Base-by-base conservation (phyloP, 2,329 filamentous ascomycete genomes). In the Neurospora crassa region DNA sequence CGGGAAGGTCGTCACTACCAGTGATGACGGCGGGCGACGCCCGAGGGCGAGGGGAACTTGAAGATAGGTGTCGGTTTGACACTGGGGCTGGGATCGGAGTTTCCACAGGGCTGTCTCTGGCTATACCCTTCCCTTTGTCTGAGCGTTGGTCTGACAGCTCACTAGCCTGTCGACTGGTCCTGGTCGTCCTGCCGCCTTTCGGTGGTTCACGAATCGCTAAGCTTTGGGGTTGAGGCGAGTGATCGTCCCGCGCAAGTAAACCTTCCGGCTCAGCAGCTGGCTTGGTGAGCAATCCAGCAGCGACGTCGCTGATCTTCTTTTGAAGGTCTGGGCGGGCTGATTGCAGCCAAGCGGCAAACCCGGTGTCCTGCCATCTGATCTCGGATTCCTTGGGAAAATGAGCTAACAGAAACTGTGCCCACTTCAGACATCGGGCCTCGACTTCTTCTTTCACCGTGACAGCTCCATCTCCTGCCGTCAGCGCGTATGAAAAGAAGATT, bases 381-480 rank as follows among this genome's bases (percentile, higher is more conserved):
- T 77, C 75, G 5, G 74, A 71, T 34, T 83, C 82, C 68, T 83
- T 83, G 1, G 80, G 76, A 67, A 88, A 85, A 71, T 89, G 87
- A 5, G 82, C 81, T 14, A 87, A 80, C 2, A 89, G 78, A 72
- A 88, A 88, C 1, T 81, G 76, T 1, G 84, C 84, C 72, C 88
- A 85, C 20, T 84, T 81, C 43, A 81, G 75, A 70, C 84, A 86
- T 37, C 84, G 81, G 18, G 81, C 77, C 10, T 83, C 77, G 0
- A 85, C 84, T 70, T 89, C 87, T 37, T 84, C 79, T 5, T 84
- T 78, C 1, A 86, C 12, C 14, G 47, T 59, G 24, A 29, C 83
- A 40, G 83, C 80, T 10, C 86, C 87, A 72, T 88, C 85, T 14
- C 87, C 87, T 20, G 84, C 79, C 68, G 77, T 80, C n/a, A 84